Conservation (phyloP, 495 filamentous ascomycete genomes). For the Choiromyces venosus region DNA sequence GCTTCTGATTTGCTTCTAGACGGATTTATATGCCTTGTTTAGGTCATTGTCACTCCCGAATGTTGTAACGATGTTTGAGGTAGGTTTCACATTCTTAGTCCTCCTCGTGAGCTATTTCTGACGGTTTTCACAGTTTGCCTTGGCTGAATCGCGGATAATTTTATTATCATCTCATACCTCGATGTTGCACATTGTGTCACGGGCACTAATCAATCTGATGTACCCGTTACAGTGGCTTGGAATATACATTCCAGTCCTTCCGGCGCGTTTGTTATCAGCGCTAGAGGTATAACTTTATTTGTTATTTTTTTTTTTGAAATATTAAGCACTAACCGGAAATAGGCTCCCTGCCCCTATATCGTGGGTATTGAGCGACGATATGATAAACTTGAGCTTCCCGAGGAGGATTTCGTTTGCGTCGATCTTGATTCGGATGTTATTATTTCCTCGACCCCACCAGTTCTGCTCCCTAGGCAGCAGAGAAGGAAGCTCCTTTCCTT, state of each 20-base stretch:
- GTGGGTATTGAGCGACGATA: slow-evolving; percentile 92
- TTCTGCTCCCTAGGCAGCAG: slow-evolving; percentile 76
- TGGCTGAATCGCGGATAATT: slow-evolving; percentile 93
- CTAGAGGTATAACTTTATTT: slow-evolving; percentile 51
- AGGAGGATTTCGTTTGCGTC: slow-evolving; percentile 94
- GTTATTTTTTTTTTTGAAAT: slow-evolving; percentile 15
- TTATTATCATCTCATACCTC: slow-evolving; percentile 90
- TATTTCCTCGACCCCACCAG: slow-evolving; percentile 68
- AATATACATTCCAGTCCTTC: slow-evolving; percentile 87
- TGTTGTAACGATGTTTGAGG: slow-evolving; percentile 83
- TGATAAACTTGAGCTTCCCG: slow-evolving; percentile 82
- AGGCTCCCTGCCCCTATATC: slow-evolving; percentile 91
- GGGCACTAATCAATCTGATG: slow-evolving; percentile 72
- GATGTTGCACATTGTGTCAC: slow-evolving; percentile 88
- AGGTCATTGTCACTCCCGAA: slow-evolving; percentile 81
- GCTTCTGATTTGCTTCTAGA: slow-evolving; percentile 47
- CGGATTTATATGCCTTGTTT: slow-evolving; percentile 90
- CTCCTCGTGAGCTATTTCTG: background rate
- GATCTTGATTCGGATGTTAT: slow-evolving; percentile 88
- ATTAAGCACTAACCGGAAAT: background rate
- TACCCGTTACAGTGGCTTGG: slow-evolving; percentile 90
- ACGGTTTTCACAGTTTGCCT: slow-evolving; percentile 55
- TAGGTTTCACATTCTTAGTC: slow-evolving; percentile 24
- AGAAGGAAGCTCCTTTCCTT: slow-evolving; percentile 82
- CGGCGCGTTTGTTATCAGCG: slow-evolving; percentile 77